Percentiles rank a stretch among this genome's conserved stretches.
phyloP scores from a whole-genome alignment of 495 filamentous ascomycete genomes.

The Hyphodiscus hymeniophilus region DNA sequence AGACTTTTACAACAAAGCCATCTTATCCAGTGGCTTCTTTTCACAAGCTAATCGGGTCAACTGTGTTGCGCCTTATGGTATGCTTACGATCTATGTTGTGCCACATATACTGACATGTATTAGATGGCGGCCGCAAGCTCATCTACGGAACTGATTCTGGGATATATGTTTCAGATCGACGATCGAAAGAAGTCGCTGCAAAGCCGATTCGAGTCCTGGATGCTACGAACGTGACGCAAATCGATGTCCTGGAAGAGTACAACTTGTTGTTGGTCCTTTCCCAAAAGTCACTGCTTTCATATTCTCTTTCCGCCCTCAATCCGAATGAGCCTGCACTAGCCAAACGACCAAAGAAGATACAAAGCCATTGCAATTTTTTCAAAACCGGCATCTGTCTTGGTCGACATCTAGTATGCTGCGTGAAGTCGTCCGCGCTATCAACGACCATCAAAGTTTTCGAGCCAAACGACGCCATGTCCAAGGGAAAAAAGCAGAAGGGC shows the following conservation, averaged over 20 bases:
- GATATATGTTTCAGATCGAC: conserved; percentile 84
- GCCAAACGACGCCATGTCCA: conserved; percentile 83
- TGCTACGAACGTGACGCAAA: conserved; percentile 78
- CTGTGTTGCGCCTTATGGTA: conserved; percentile 64
- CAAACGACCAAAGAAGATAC: conserved; percentile 94
- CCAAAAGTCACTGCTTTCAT: conserved; percentile 84
- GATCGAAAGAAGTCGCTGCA: conserved; percentile 65
- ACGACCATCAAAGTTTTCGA: conserved; percentile 98
- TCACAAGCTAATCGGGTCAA: conserved; percentile 74
- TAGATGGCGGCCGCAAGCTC: conserved; percentile 90
- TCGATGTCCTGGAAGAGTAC: conserved; percentile 95
- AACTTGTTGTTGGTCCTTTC: conserved; percentile 84
- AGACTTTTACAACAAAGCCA: conserved; percentile 87
- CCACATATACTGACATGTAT: conserved; percentile 6
- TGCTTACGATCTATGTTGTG: conserved; percentile 33
- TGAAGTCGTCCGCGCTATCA: conserved; percentile 81
- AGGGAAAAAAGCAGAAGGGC: conserved; percentile 83
- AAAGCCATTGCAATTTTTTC: conserved; percentile 96
- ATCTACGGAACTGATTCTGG: conserved; percentile 90
- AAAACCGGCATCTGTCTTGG: conserved; percentile 92
- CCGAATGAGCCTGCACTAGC: conserved; percentile 67
- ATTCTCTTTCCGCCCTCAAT: conserved; percentile 74
- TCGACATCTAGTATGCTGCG: conserved; percentile 87
- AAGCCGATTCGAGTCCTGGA: conserved; percentile 83
- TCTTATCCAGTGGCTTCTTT: conserved; percentile 82